phyloP scores from a whole-genome alignment of 202 grass and related monocot species.

The Eragrostis tef region DNA sequence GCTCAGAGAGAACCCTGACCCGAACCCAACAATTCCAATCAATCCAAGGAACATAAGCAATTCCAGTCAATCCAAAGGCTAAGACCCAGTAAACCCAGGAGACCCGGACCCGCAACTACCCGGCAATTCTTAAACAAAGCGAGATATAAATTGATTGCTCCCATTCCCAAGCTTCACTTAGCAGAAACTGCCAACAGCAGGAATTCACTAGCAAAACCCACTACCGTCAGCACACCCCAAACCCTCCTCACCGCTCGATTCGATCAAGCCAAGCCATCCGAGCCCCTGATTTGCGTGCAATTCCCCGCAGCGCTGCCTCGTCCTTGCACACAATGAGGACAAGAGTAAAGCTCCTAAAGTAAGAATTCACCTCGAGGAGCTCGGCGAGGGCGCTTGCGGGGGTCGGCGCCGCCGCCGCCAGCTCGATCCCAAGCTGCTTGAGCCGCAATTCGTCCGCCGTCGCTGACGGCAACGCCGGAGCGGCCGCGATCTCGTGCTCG shows the following conservation, averaged over 20 bases:
- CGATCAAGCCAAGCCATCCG: not conserved
- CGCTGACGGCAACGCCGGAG: too few relatives aligned
- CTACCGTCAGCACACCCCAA: not conserved
- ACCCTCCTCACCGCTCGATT: not conserved
- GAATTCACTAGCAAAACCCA: not conserved
- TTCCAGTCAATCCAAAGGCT: too few relatives aligned
- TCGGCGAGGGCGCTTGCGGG: slow-evolving; percentile 63
- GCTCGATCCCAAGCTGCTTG: too few relatives aligned
- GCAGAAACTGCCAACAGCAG: not conserved
- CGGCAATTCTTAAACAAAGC: not conserved
- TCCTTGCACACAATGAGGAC: too few relatives aligned
- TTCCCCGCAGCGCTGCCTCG: too few relatives aligned
- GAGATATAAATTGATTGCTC: not conserved
- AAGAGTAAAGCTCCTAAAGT: not conserved
- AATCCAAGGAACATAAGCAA: too few relatives aligned
- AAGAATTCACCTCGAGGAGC: slow-evolving; percentile 71
- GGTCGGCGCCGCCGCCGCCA: slow-evolving; percentile 28
- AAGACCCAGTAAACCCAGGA: too few relatives aligned
- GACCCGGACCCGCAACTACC: not conserved
- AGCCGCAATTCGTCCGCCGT: too few relatives aligned
- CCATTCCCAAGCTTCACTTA: too few relatives aligned
- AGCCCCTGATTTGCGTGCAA: not conserved
- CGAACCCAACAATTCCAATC: not conserved
- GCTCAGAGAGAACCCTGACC: not conserved
- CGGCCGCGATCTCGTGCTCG: too few relatives aligned